These are phyloP conservation scores for Colletotrichum eremochloae DNA, from an alignment of 2,329 filamentous ascomycete genomes.

Conservation along the genomic window DNA sequence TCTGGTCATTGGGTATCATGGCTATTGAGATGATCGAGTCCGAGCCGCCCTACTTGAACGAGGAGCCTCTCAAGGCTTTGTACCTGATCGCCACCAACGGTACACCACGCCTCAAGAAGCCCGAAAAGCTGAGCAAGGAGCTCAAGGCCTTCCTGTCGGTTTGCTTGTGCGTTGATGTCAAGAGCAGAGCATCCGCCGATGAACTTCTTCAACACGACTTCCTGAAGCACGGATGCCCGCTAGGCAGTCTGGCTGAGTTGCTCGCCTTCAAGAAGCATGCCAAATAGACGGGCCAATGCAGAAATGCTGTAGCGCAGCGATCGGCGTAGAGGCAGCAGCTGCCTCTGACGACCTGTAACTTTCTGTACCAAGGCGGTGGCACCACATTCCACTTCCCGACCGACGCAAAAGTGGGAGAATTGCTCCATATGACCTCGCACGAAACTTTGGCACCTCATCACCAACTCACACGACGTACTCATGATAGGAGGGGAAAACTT, in stretches of 20 bases:
- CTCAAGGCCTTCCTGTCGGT: conserved; percentile 97
- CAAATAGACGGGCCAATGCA: conserved; percentile 60
- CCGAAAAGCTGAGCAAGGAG: conserved; percentile 97
- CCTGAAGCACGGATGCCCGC: conserved; percentile 88
- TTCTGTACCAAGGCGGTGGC: conserved; percentile 18
- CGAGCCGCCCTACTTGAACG: conserved; percentile 97
- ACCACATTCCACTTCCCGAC: neutral
- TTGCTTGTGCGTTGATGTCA: conserved; percentile 96
- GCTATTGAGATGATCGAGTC: conserved; percentile 99
- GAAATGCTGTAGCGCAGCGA: neutral
- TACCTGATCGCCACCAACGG: conserved; percentile 99
- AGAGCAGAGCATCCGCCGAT: conserved; percentile 90
- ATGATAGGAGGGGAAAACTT: conserved; percentile 24
- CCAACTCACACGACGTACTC: conserved; percentile 35
- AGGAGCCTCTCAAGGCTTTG: conserved; percentile 95
- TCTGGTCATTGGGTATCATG: conserved; percentile 99
- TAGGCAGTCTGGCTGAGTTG: conserved; percentile 86
- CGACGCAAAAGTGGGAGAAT: conserved; percentile 4
- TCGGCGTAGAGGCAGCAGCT: neutral
- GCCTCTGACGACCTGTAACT: conserved; percentile 12
- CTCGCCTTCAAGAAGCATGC: conserved; percentile 86
- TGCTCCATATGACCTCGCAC: conserved; percentile 8
- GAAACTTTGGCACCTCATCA: conserved; percentile 10
- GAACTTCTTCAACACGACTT: conserved; percentile 95
- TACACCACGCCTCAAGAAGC: conserved; percentile 96